Evolutionary conservation across 2,329 filamentous ascomycete genomes (phyloP).

Genomic region (Fusarium nodosum): DNA sequence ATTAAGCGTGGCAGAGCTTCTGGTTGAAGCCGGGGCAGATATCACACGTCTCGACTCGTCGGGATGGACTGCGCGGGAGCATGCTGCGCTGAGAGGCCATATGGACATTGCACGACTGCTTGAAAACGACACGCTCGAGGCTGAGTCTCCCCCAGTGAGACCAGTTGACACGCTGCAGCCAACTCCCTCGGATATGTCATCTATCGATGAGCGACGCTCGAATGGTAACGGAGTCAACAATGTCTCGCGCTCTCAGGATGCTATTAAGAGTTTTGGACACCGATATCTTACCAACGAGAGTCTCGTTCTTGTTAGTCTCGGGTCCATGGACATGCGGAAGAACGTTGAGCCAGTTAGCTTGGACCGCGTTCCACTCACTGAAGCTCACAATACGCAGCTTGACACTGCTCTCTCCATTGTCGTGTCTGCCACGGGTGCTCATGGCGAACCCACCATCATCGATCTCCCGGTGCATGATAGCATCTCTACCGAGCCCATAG

Average conservation of each 20-base stretch:
- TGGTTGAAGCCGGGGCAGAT: conserved; percentile 84
- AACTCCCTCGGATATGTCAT: conserved; percentile 64
- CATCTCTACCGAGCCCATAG: conserved; percentile 91
- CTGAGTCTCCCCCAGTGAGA: conserved; percentile 42
- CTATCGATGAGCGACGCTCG: conserved; percentile 72
- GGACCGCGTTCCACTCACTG: conserved; percentile 86
- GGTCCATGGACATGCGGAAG: conserved; percentile 94
- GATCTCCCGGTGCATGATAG: conserved; percentile 95
- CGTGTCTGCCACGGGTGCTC: conserved; percentile 85
- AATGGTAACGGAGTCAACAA: conserved; percentile 64
- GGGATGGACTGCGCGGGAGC: conserved; percentile 94
- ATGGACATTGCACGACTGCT: conserved; percentile 82
- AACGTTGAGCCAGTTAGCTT: conserved; percentile 83
- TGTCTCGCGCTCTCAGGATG: conserved; percentile 72
- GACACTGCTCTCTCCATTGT: conserved; percentile 95
- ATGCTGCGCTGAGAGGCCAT: conserved; percentile 91
- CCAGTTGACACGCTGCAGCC: conserved; percentile 44
- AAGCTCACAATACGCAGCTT: conserved; percentile 92
- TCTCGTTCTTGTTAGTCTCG: conserved; percentile 91
- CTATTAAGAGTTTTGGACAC: conserved; percentile 96
- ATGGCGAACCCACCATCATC: conserved; percentile 88
- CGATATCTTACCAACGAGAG: conserved; percentile 91
- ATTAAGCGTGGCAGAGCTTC: conserved; percentile 77
- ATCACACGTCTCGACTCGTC: conserved; percentile 82
- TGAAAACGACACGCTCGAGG: conserved; percentile 62